Evolutionary conservation across 352 stramenopile species (phyloP), one percentile per base, ranked within the genome.

Genomic region (Globisporangium cystogenes): DNA sequence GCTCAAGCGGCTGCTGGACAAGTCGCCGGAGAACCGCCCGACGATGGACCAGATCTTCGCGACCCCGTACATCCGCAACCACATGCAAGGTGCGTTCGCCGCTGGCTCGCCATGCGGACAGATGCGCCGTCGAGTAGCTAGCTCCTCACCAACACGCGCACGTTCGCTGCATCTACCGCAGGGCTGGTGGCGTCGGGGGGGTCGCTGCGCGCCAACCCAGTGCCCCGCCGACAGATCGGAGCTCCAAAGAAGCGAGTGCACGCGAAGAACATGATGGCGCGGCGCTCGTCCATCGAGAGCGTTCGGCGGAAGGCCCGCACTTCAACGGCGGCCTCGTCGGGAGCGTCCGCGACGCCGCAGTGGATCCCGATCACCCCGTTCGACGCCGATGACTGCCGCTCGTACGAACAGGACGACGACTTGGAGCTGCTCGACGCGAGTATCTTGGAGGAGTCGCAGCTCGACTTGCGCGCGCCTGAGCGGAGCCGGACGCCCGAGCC

Each of bases 11-110:
- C 46, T 93, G 39, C 68, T 93, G 2, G 68, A 90, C 48, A 93
- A 93, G 35, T 52, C 72, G 20, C 82, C 79, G 2, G 75, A 81
- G 27, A 53, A 64, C 8, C 71, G 82, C 1, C 79, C 79, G 11
- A 80, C 77, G 3, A 90, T 90, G 74, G 76, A 90, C 41, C 58
- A 89, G 26, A 88, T 93, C 39, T 82, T 93, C 31, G 51, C 62
- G 7, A 85, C 80, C 60, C 79, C 79, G 4, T 88, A 86, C 48
- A 76, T 93, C 21, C 77, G 79, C 41, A 82, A 68, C 43, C 79
- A 90, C 67, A 88, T 93, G 75, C 62, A 90, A 68, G 72, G 69
- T 62, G 21, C 27, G 40, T 56, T 1, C 18, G 18, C 20, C 14
- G 20, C 8, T 16, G 18, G 53, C 6, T 35, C 10, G 35, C 31